These are phyloP conservation scores for Myxozyma monticola DNA, from an alignment of 805 yeast genomes.

Conservation along the genomic window DNA sequence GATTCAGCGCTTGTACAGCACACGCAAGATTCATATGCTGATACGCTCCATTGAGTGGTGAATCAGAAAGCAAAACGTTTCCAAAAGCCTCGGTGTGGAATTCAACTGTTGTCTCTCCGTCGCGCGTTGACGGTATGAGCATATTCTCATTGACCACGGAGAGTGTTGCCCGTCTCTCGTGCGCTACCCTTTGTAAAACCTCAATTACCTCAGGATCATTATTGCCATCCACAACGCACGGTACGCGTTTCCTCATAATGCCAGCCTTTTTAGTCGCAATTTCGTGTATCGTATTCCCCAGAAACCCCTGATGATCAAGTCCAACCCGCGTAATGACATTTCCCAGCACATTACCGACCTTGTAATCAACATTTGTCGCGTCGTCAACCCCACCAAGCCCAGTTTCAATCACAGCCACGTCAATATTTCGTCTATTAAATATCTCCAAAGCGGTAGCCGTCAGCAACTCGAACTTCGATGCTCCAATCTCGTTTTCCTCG, in stretches of 20 bases:
- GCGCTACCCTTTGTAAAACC: slow-evolving; percentile 47
- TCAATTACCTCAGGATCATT: slow-evolving; percentile 55
- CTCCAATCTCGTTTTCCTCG: slow-evolving; percentile 48
- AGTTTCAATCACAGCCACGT: slow-evolving; percentile 84
- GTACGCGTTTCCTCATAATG: slow-evolving; percentile 61
- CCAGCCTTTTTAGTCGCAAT: slow-evolving; percentile 88
- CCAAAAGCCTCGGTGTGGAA: slow-evolving; percentile 36
- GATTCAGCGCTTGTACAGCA: slow-evolving; percentile 58
- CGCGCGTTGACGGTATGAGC: neutral
- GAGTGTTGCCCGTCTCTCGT: neutral
- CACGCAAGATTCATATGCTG: slow-evolving; percentile 70
- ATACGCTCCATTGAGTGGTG: slow-evolving; percentile 71
- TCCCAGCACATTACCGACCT: slow-evolving; percentile 25
- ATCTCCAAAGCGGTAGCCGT: slow-evolving; percentile 84
- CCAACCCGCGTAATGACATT: slow-evolving; percentile 74
- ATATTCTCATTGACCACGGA: slow-evolving; percentile 1
- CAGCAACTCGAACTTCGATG: slow-evolving; percentile 84
- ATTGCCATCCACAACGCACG: slow-evolving; percentile 71
- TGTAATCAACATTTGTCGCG: slow-evolving; percentile 74
- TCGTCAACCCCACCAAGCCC: slow-evolving; percentile 91
- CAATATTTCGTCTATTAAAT: slow-evolving; percentile 59
- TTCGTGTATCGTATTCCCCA: slow-evolving; percentile 64
- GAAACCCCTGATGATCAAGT: slow-evolving; percentile 74
- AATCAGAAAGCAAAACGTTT: slow-evolving; percentile 34
- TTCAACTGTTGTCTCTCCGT: neutral